These are phyloP conservation scores for Handroanthus guayacan DNA, from an alignment of 257 asterid genomes.

Conservation along the genomic window DNA sequence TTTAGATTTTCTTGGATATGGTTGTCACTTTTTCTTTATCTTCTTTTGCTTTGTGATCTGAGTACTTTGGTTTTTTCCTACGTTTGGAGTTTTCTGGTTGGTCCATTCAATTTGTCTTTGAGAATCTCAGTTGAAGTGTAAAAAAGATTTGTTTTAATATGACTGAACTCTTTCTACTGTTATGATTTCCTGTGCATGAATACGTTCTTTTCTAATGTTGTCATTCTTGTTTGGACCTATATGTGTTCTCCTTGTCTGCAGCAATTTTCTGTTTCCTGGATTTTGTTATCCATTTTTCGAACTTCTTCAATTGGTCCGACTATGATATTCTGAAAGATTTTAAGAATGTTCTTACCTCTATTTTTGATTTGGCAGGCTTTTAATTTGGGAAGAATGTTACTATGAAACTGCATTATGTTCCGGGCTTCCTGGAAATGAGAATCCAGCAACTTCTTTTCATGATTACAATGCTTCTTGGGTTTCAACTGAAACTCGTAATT, in stretches of 20 bases:
- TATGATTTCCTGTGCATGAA: conserved; percentile 42
- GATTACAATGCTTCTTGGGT: conserved; percentile 51
- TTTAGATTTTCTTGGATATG: conserved; percentile 52
- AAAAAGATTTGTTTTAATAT: conserved; percentile 38
- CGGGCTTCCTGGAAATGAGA: conserved; percentile 39
- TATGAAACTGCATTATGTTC: conserved; percentile 55
- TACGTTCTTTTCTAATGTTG: conserved; percentile 49
- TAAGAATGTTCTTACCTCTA: conserved; percentile 22
- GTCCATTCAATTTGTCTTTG: conserved; percentile 60
- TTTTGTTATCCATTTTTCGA: conserved; percentile 9
- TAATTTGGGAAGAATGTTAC: conserved; percentile 93
- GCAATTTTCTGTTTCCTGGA: conserved; percentile 33
- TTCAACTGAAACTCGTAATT: conserved; percentile 47
- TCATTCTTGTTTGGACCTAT: conserved; percentile 52
- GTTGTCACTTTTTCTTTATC: conserved; percentile 32
- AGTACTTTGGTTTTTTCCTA: conserved; percentile 47
- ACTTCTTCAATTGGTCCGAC: neutral
- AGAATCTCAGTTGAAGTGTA: conserved; percentile 52
- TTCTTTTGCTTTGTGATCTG: conserved; percentile 43
- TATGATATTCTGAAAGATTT: conserved; percentile 10
- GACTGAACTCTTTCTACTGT: conserved; percentile 45
- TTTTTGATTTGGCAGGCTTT: conserved; percentile 64
- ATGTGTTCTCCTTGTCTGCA: conserved; percentile 42
- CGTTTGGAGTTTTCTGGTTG: conserved; percentile 72
- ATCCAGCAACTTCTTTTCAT: conserved; percentile 35